A percentile compares a stretch with the other conserved stretches of the same genome.
Conservation (phyloP, 1,284 basidiomycete genomes). For the Moesziomyces globuligerus region DNA sequence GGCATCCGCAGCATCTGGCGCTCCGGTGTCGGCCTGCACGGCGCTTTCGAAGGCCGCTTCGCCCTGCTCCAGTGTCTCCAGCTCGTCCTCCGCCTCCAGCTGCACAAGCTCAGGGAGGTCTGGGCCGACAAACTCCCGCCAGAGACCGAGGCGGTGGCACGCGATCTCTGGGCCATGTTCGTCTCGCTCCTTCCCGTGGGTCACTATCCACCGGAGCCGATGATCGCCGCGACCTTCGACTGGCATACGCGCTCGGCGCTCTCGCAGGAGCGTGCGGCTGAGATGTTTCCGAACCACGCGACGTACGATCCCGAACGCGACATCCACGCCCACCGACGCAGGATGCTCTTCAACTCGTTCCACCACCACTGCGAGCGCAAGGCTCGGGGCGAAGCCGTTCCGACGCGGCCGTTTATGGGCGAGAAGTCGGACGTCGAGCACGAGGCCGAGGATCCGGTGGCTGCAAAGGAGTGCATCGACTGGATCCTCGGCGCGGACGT, state of each 20-base stretch:
- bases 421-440: no score
- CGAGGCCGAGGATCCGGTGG: slow-evolving; percentile 27
- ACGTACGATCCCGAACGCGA: slow-evolving; percentile 36
- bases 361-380: slow-evolving; percentile 22
- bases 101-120: slow-evolving; percentile 34
- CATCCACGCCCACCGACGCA: slow-evolving; percentile 32
- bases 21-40: slow-evolving; percentile 36
- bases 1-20: slow-evolving; percentile 32
- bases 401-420: not conserved
- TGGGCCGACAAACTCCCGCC: slow-evolving; percentile 45
- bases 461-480: slow-evolving; percentile 34
- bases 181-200: slow-evolving; percentile 40
- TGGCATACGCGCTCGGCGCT: slow-evolving; percentile 42
- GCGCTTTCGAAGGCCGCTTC: slow-evolving; percentile 40
- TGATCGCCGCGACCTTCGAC: slow-evolving; percentile 47
- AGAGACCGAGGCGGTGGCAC: slow-evolving; percentile 52
- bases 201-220: slow-evolving; percentile 43
- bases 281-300: slow-evolving; percentile 31
- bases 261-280: slow-evolving; percentile 30
- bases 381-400: not conserved
- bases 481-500: slow-evolving; percentile 36
- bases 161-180: slow-evolving; percentile 58
- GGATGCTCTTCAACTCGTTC: slow-evolving; percentile 34
- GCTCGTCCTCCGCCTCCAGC: slow-evolving; percentile 54
- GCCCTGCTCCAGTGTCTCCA: slow-evolving; percentile 52